Conservation (phyloP, 192 early-diverging fungal genomes). For the Cladochytrium replicatum region DNA sequence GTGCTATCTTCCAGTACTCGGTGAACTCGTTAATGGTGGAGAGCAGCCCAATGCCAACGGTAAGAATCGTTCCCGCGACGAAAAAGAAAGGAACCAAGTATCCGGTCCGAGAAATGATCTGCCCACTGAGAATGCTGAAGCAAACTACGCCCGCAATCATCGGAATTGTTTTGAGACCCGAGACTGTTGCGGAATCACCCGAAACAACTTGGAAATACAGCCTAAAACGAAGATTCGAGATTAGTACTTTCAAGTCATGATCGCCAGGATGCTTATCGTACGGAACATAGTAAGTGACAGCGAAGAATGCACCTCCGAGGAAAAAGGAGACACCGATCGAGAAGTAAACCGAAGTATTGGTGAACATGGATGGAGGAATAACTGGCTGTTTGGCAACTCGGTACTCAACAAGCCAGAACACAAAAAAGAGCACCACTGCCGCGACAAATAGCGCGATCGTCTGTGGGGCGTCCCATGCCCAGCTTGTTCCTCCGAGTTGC, state of each 20-base stretch:
- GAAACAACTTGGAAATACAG: slow-evolving; percentile 74
- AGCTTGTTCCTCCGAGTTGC: slow-evolving; percentile 61
- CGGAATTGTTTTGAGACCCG: slow-evolving; percentile 66
- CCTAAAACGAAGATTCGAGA: slow-evolving; percentile 1
- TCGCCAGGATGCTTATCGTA: slow-evolving; percentile 23
- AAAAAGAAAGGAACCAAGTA: slow-evolving; percentile 57
- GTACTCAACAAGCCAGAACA: slow-evolving; percentile 50
- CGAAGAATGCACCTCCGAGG: slow-evolving; percentile 30
- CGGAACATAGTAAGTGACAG: slow-evolving; percentile 63
- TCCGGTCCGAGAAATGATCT: slow-evolving; percentile 42
- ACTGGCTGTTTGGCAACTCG: slow-evolving; percentile 58
- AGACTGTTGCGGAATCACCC: slow-evolving; percentile 56
- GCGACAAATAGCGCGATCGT: slow-evolving; percentile 56
- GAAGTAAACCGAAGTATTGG: slow-evolving; percentile 30
- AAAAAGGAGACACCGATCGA: slow-evolving; percentile 25
- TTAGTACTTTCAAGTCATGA: neutral
- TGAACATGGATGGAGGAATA: slow-evolving; percentile 54
- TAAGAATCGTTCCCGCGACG: slow-evolving; percentile 49
- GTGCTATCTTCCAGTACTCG: slow-evolving; percentile 38
- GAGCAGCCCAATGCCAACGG: slow-evolving; percentile 55
- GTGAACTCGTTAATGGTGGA: slow-evolving; percentile 45
- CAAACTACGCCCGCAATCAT: slow-evolving; percentile 62
- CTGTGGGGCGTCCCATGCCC: slow-evolving; percentile 48
- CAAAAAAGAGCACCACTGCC: slow-evolving; percentile 42
- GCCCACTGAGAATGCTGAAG: slow-evolving; percentile 54